Conservation (phyloP, 805 yeast species). For the Kockiozyma suomiensis region DNA sequence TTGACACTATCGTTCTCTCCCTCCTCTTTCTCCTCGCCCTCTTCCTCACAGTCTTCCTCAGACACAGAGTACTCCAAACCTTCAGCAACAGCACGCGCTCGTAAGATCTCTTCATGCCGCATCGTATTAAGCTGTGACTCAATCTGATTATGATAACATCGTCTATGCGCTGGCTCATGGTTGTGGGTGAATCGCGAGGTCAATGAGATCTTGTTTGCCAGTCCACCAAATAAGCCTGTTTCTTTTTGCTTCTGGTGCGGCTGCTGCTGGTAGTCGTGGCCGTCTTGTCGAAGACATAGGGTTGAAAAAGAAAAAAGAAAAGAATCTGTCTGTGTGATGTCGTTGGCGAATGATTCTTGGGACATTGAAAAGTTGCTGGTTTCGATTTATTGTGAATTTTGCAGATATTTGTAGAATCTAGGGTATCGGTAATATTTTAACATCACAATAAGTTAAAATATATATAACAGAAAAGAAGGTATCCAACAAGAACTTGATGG, state of each 20-base stretch:
- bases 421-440: not conserved
- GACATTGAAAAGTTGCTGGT: not conserved
- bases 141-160: not conserved
- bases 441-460: too few species aligned
- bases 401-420: not conserved
- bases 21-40: not conserved
- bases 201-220: not conserved
- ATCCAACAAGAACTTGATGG: not conserved
- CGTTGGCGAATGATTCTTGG: not conserved
- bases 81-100: not conserved
- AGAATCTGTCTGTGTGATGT: not conserved
- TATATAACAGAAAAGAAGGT: too few species aligned
- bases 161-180: not conserved
- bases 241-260: not conserved
- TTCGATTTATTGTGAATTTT: too few species aligned
- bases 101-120: not conserved
- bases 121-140: not conserved
- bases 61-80: not conserved
- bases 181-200: not conserved
- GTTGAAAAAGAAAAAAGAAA: not conserved
- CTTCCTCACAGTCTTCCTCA: not conserved
- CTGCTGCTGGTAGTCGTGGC: too few species aligned
- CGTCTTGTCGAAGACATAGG: too few species aligned
- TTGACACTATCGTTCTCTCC: not conserved
- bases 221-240: slow-evolving; percentile 1